Percentiles rank a stretch among this genome's conserved stretches.
Evolutionary conservation across 2,329 filamentous ascomycete species (phyloP).

Genomic region (Fusarium sp.): DNA sequence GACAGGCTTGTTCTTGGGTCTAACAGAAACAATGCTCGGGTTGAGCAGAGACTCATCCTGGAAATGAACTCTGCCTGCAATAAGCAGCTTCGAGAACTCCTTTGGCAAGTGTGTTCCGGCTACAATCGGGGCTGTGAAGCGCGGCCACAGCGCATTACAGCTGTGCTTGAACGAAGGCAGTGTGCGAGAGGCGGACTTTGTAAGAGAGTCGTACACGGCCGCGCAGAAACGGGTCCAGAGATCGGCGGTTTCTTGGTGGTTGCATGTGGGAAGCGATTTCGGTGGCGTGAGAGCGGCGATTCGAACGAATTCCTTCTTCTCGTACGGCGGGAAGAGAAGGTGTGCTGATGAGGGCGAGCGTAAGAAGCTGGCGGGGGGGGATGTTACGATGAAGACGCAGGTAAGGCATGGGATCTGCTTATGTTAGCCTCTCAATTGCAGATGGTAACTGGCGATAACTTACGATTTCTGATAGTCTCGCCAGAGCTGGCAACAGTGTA

Average conservation of each 20-base stretch:
- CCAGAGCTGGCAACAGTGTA: slow-evolving; percentile 84
- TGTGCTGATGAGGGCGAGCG: slow-evolving; percentile 79
- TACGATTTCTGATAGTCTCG: slow-evolving; percentile 84
- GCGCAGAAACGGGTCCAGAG: slow-evolving; percentile 85
- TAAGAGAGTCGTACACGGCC: slow-evolving; percentile 88
- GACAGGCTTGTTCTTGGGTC: slow-evolving; percentile 20
- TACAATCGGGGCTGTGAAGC: slow-evolving; percentile 83
- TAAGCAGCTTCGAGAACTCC: slow-evolving; percentile 87
- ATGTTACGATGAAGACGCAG: slow-evolving; percentile 81
- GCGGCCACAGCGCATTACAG: slow-evolving; percentile 83
- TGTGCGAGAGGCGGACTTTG: slow-evolving; percentile 83
- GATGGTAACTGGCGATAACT: slow-evolving; percentile 50
- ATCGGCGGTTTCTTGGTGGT: slow-evolving; percentile 69
- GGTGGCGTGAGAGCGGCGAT: slow-evolving; percentile 75
- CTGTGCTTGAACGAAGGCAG: slow-evolving; percentile 78
- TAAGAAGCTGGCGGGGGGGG: slow-evolving; percentile 77
- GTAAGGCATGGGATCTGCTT: slow-evolving; percentile 81
- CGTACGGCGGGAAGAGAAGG: slow-evolving; percentile 87
- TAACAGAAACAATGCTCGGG: slow-evolving; percentile 68
- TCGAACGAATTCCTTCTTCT: slow-evolving; percentile 80
- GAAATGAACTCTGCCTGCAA: slow-evolving; percentile 76
- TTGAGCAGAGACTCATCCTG: slow-evolving; percentile 79
- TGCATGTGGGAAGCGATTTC: slow-evolving; percentile 63
- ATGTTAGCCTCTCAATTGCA: slow-evolving; percentile 4
- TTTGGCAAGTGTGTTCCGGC: slow-evolving; percentile 79